Conservation (phyloP, 2,329 filamentous ascomycete species). For the Lecanicillium sp. region DNA sequence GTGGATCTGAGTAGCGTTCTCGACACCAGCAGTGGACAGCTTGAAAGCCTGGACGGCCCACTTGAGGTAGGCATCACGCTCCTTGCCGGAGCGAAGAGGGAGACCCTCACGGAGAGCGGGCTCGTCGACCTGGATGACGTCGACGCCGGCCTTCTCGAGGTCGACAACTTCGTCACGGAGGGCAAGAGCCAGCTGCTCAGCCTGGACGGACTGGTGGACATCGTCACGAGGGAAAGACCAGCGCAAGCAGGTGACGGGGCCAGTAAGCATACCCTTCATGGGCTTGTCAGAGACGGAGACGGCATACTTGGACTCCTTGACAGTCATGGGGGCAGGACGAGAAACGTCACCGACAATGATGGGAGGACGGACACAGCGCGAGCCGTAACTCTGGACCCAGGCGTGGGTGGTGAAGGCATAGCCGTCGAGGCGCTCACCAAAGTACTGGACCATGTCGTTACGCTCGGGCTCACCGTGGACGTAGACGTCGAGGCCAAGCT, state of each 20-base stretch:
- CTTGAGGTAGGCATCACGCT: constrained; percentile 92
- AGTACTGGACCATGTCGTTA: constrained; percentile 99
- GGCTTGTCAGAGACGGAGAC: constrained; percentile 94
- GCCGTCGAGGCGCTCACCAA: constrained; percentile 91
- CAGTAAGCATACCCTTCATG: constrained; percentile 99
- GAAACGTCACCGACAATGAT: constrained; percentile 99
- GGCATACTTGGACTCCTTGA: constrained; percentile 99
- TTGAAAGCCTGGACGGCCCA: constrained; percentile 99
- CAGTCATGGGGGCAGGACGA: constrained; percentile 92
- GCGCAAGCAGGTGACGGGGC: constrained; percentile 94
- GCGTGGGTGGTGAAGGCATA: constrained; percentile 99
- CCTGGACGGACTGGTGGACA: constrained; percentile 97
- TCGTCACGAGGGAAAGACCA: constrained; percentile 99
- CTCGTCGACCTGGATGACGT: constrained; percentile 98
- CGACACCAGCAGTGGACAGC: constrained; percentile 84
- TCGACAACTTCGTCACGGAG: constrained; percentile 98
- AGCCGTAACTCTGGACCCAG: constrained; percentile 98
- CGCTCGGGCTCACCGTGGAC: constrained; percentile 99
- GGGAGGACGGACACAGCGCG: constrained; percentile 93
- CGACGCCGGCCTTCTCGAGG: constrained; percentile 92
- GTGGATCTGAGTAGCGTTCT: constrained; percentile 98
- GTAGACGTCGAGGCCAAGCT: constrained; percentile 93
- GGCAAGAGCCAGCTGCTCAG: constrained; percentile 95
- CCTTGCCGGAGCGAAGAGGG: constrained; percentile 84
- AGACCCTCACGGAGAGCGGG: constrained; percentile 99